A percentile compares a stretch with the other conserved stretches of the same genome.
Conservation (phyloP, 441 rosid species). For the Raphanus hybrid region DNA sequence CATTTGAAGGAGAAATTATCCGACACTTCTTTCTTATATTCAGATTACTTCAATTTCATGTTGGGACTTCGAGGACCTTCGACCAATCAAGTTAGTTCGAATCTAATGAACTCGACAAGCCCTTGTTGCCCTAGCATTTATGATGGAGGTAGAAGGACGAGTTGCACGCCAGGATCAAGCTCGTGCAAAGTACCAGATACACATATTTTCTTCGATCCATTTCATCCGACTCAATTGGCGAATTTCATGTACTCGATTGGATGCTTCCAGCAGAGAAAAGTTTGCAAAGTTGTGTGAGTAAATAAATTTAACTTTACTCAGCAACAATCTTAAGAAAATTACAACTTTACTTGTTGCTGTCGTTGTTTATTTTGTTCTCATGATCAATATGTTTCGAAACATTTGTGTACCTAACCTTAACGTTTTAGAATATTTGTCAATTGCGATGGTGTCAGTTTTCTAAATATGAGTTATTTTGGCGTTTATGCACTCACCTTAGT, state of each 20-base stretch:
- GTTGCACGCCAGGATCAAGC: background rate
- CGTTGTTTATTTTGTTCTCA: background rate
- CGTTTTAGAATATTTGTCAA: background rate
- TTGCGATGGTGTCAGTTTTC: background rate
- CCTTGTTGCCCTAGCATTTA: conserved; percentile 37
- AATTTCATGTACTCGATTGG: conserved; percentile 15
- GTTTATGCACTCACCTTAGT: background rate
- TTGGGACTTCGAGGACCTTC: conserved; percentile 25
- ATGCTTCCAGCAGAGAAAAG: conserved; percentile 24
- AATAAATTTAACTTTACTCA: background rate
- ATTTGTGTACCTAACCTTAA: background rate
- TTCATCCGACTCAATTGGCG: conserved; percentile 33
- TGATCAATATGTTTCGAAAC: background rate
- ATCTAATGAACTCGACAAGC: conserved; percentile 11
- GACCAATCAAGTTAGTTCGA: conserved; percentile 17
- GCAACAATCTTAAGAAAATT: background rate
- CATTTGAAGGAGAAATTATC: background rate
- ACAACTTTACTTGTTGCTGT: background rate
- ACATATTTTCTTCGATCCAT: conserved; percentile 30
- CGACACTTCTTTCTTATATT: conserved; percentile 24
- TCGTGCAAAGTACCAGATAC: conserved; percentile 15
- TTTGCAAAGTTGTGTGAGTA: conserved; percentile 23
- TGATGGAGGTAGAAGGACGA: background rate
- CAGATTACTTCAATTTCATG: conserved; percentile 35
- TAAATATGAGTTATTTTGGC: background rate